phyloP scores from a whole-genome alignment of 495 filamentous ascomycete genomes.

The Penicillium lagena region DNA sequence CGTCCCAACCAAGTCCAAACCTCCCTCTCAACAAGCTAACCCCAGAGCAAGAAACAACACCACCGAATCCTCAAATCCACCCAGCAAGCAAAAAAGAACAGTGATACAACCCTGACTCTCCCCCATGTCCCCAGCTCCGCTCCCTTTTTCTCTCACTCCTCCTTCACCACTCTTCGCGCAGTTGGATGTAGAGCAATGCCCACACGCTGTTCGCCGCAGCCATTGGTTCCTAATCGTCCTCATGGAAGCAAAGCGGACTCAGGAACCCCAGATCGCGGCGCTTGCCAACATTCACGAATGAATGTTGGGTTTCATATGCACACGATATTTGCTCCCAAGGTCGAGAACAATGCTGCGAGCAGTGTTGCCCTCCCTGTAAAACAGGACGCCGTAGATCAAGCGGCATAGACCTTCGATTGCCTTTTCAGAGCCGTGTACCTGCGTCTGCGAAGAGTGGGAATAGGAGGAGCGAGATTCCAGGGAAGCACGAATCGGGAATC shows the following conservation, averaged over 20 bases:
- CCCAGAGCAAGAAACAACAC: neutral
- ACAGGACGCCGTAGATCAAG: conserved; percentile 9
- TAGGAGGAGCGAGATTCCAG: neutral
- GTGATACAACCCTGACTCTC: neutral
- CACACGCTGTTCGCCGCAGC: conserved; percentile 33
- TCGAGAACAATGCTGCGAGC: neutral
- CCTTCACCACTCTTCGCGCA: conserved; percentile 1
- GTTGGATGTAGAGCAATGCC: neutral
- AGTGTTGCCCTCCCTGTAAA: neutral
- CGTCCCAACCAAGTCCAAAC: too few relatives aligned
- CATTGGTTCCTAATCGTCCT: conserved; percentile 42
- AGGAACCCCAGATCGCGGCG: conserved; percentile 41
- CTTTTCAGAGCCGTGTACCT: conserved; percentile 22
- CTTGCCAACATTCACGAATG: neutral
- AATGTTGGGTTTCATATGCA: conserved; percentile 15
- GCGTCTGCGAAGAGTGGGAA: conserved; percentile 8
- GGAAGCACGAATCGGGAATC: neutral
- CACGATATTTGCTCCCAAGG: conserved; percentile 8
- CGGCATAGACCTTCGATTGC: conserved; percentile 14
- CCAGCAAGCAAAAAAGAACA: neutral
- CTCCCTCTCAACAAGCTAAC: too few relatives aligned
- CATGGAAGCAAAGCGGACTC: conserved; percentile 37
- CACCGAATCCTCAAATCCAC: neutral
- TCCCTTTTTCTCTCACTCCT: neutral
- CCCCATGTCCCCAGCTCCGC: neutral